Conservation (phyloP, 345 rosid genomes). For the Clarkia xantiana region DNA sequence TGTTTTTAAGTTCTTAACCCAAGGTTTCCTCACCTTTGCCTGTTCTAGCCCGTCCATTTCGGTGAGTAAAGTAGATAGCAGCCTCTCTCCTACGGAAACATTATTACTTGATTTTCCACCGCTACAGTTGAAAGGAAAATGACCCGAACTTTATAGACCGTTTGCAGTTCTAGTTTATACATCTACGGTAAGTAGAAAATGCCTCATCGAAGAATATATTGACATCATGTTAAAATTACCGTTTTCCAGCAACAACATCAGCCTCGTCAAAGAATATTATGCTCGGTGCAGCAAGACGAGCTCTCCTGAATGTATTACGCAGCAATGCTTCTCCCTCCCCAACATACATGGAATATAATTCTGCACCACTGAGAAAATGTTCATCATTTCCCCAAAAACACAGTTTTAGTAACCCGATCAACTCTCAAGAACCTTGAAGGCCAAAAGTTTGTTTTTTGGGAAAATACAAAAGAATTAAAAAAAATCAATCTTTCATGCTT, state of each 20-base stretch:
- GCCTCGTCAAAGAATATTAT: constrained; percentile 93
- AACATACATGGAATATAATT: constrained; percentile 88
- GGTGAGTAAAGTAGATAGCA: constrained; percentile 72
- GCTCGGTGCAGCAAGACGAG: constrained; percentile 87
- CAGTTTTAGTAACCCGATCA: background rate
- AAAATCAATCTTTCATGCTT: no score
- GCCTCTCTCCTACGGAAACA: constrained; percentile 75
- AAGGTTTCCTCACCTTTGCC: constrained; percentile 41
- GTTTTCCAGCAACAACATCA: constrained; percentile 71
- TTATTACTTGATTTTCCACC: constrained; percentile 59
- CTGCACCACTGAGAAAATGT: constrained; percentile 57
- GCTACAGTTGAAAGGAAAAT: constrained; percentile 21
- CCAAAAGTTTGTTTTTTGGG: no score
- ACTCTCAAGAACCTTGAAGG: no score
- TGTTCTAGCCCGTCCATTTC: constrained; percentile 98
- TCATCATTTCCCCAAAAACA: constrained; percentile 1
- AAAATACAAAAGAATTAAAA: no score
- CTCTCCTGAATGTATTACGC: constrained; percentile 77
- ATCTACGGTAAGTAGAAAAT: no score
- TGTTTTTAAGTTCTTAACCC: no score
- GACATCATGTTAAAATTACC: constrained; percentile 22
- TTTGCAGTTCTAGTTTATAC: no score
- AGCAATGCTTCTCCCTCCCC: constrained; percentile 96
- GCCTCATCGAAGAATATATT: no score
- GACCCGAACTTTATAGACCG: background rate